Base-by-base conservation (phyloP, 345 rosid genomes). In the Populus deltoides region DNA sequence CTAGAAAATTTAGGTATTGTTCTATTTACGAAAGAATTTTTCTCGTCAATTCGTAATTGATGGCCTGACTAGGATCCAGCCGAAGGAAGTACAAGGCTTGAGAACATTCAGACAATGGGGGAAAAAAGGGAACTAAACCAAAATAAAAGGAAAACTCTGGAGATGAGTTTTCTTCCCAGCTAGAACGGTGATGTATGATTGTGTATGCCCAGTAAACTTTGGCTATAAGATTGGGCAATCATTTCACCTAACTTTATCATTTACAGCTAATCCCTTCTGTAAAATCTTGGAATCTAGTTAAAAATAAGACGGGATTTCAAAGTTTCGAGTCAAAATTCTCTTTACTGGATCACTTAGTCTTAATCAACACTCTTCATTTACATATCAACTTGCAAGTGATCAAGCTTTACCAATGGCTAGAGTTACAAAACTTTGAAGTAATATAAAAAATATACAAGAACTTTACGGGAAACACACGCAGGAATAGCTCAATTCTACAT, bases 341-440 rank as follows among this genome's bases (percentile, higher is more conserved):
- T 17, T 13, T 41, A 12, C 38, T 6, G 31, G 11, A 11, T 57
- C 71, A 35, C 36, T 18, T 1, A 2, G 38, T 66, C 8, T n/a
- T 3, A 25, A 53, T 76, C 66, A 25, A 55, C 15, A 36, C 67
- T 39, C 35, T 45, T 47, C 20, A 75, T 47, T 75, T 33, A 49
- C 61, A 76, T 2, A 9, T 53, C 47, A 47, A 8, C 22, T 66
- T 22, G 8, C 17, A 31, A 76, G 41, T 11, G 59, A 53, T 33
- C 45, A 49, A 69, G 35, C 53, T 72, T 27, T 31, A 51, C 39
- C 62, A n/a, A 38, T 29, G 22, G 47, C 67, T 75, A 71, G 38
- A 22, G 53, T 77, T 73, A 70, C 83, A 81, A 81, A 79, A 84
- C 67, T 79, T 66, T 39, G 15, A 83, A 59, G 39, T 22, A 31